A percentile compares a stretch with the other conserved stretches of the same genome.
phyloP scores from a whole-genome alignment of 75 land plant species.

The Cryptomeria japonica region DNA sequence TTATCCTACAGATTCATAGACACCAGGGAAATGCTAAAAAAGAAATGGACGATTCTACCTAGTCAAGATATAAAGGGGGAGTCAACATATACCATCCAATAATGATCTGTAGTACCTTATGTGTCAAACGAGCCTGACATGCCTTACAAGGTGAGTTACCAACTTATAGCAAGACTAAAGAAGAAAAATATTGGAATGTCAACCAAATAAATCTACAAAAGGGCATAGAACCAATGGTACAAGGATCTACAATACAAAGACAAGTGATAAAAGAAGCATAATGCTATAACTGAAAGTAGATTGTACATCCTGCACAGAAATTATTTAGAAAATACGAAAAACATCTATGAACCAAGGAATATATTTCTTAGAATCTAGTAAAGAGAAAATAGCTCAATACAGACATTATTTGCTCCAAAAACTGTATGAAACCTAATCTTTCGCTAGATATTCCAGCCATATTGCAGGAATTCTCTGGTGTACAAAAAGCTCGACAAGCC shows the following conservation, averaged over 20 bases:
- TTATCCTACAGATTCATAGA: neutral
- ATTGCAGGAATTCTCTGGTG: neutral
- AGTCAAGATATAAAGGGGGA: neutral
- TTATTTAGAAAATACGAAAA: neutral
- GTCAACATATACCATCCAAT: neutral
- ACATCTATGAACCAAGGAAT: neutral
- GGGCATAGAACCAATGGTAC: neutral
- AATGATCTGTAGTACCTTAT: neutral
- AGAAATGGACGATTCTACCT: neutral
- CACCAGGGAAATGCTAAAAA: neutral
- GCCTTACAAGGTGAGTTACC: neutral
- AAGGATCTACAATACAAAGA: neutral
- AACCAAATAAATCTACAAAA: neutral
- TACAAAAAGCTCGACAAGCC: neutral
- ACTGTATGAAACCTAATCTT: neutral
- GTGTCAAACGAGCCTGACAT: neutral
- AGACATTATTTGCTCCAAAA: neutral
- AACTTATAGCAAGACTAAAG: neutral
- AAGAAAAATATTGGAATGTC: neutral
- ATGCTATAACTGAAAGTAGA: neutral
- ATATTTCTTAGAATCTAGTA: neutral
- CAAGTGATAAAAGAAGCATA: neutral
- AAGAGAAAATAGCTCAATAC: neutral
- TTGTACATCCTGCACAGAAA: neutral
- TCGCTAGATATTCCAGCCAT: neutral